Base-by-base conservation (phyloP, 1,284 basidiomycete species). In the Moesziomyces antarcticus region DNA sequence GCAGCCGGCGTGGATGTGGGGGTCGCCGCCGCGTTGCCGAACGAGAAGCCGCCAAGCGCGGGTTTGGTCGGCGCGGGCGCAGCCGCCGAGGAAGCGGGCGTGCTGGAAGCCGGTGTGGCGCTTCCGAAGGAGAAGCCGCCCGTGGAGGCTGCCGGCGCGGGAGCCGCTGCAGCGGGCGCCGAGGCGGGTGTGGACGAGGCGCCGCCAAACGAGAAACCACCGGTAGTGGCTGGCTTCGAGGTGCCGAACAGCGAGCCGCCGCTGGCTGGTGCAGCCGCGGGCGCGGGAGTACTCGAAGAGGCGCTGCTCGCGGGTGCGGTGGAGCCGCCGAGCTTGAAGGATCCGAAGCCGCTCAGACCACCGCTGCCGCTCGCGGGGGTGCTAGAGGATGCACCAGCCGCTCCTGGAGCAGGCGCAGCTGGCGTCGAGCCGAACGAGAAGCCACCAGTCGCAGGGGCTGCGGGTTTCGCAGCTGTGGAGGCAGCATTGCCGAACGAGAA, bases 11-110 rank as follows among this genome's bases (percentile, higher is more conserved):
- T 35, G 20, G 45, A 58, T 21, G 57, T 59, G 25, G 49, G 10
- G 25, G 56, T n/a, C 1, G 56, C 11, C 1, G 56, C 21, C 13
- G 43, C 49, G 37, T 24, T 51, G 27, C 59, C 64, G n/a, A 69
- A 63, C 0, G 54, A 55, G 22, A 65, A 70, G 21, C 52, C 42
- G 46, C 77, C 69, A 37, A 60, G 62, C 1, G 76, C 69, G 3
- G 79, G 67, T 51, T 81, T 79, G 44, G 72, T 64, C 13, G 58
- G 27, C 1, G 58, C 47, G 0, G 37, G 16, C 4, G 37, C 52
- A 11, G 64, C 33, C 5, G 64, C 54, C 30, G 67, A 85, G 25
- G 87, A 43, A 11, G 62, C 48, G 5, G 72, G 59, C 21, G 81
- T 62, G n/a, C 76, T 18, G 10, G 73, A 53, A 10, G 70, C 50